A percentile compares a stretch with the other conserved stretches of the same genome.
These are phyloP conservation scores for Spencermartinsiella europaea DNA, from an alignment of 805 yeast species.

Conservation along the genomic window DNA sequence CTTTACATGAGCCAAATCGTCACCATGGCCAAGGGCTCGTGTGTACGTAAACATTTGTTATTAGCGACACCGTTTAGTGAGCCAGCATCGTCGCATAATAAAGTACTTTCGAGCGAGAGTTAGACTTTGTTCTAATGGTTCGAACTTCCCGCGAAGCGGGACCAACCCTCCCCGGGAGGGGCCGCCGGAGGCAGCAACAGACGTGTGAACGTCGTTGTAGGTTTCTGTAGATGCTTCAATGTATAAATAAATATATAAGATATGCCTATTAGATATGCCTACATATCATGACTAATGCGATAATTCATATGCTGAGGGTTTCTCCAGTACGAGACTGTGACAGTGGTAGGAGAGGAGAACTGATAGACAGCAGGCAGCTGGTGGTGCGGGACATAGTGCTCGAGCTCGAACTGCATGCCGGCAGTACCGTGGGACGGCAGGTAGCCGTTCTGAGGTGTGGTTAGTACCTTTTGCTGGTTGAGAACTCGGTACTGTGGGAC, in stretches of 20 bases:
- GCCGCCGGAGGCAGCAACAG: background rate
- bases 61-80: too few species aligned
- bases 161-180: background rate
- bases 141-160: background rate
- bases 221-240: background rate
- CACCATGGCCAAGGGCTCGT: too few species aligned
- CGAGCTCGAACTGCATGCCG: slow-evolving; percentile 14
- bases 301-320: background rate
- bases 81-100: too few species aligned
- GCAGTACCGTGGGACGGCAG: background rate
- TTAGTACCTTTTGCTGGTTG: background rate
- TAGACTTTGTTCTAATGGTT: too few species aligned
- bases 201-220: background rate
- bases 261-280: background rate
- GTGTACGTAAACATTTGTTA: too few species aligned
- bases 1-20: too few species aligned
- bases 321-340: background rate
- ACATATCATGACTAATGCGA: background rate
- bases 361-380: slow-evolving; percentile 5
- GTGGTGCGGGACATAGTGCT: slow-evolving; percentile 13
- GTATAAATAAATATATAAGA: background rate
- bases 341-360: background rate
- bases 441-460: background rate
- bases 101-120: too few species aligned
- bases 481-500: background rate